phyloP scores from a whole-genome alignment of 805 yeast genomes.

The Limtongia smithiae region DNA sequence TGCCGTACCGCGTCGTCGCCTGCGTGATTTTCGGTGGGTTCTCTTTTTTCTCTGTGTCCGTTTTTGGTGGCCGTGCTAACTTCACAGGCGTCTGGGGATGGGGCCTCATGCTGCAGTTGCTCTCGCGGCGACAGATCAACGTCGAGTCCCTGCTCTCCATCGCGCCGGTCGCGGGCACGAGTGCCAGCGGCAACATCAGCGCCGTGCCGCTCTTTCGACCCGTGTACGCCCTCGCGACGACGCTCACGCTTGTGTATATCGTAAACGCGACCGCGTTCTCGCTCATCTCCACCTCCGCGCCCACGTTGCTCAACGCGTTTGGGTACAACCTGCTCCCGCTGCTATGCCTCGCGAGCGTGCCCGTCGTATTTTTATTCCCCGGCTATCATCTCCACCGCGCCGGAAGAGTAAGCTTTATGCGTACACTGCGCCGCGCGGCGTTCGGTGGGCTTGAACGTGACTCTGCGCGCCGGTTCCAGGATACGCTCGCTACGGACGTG shows the following conservation, averaged over 20 bases:
- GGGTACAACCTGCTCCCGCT: slow-evolving; percentile 41
- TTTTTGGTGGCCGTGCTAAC: not conserved
- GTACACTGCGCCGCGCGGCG: slow-evolving; percentile 47
- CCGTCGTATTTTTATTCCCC: slow-evolving; percentile 41
- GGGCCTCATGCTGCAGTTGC: slow-evolving; percentile 34
- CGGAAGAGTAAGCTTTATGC: slow-evolving; percentile 44
- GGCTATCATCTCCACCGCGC: slow-evolving; percentile 38
- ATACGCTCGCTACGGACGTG: slow-evolving; percentile 78
- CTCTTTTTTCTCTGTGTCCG: not conserved
- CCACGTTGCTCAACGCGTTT: slow-evolving; percentile 32
- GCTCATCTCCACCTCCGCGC: slow-evolving; percentile 27
- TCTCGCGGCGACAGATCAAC: slow-evolving; percentile 32
- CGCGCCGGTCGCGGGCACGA: no score
- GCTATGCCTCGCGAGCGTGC: slow-evolving; percentile 39
- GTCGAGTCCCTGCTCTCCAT: slow-evolving; percentile 29
- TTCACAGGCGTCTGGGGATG: slow-evolving; percentile 38
- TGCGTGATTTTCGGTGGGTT: slow-evolving; percentile 29
- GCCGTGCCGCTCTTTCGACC: slow-evolving; percentile 36
- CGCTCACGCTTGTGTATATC: slow-evolving; percentile 32
- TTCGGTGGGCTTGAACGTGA: slow-evolving; percentile 58
- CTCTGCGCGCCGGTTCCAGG: slow-evolving; percentile 65
- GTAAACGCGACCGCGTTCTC: slow-evolving; percentile 35
- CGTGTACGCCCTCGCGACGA: slow-evolving; percentile 38
- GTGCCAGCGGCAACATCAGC: no score
- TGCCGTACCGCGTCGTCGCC: slow-evolving; percentile 44